A percentile compares a stretch with the other conserved stretches of the same genome.
Conservation (phyloP, 345 rosid species). For the Lumnitzera racemosa region DNA sequence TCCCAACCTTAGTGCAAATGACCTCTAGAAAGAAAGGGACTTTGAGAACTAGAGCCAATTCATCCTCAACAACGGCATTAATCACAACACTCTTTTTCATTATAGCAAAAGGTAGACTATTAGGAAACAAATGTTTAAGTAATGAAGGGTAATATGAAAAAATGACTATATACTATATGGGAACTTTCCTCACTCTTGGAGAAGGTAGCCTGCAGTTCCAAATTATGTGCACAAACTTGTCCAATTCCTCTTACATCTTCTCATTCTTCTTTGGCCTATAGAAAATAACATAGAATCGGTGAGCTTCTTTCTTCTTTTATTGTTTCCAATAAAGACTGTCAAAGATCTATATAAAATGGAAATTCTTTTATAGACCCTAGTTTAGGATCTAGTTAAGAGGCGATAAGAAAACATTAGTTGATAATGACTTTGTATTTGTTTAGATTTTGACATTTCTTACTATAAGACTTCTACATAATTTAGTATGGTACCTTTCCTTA, state of each 20-base stretch:
- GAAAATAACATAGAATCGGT: background rate
- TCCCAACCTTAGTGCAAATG: constrained; percentile 81
- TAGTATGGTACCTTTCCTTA: no score
- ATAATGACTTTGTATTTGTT: no score
- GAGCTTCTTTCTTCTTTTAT: no score
- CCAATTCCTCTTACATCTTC: constrained; percentile 47
- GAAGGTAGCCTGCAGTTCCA: constrained; percentile 92
- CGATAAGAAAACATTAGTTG: no score
- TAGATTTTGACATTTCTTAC: no score
- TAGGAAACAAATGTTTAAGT: constrained; percentile 1
- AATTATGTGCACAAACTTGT: constrained; percentile 77
- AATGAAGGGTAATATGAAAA: no score
- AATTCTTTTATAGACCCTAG: no score
- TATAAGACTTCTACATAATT: no score
- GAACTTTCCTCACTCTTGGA: constrained; percentile 53
- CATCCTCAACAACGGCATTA: constrained; percentile 66
- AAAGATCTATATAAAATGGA: no score
- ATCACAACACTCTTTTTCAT: constrained; percentile 67
- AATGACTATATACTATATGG: background rate
- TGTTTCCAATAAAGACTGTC: no score
- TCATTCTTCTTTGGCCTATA: constrained; percentile 76
- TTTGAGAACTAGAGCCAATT: constrained; percentile 60
- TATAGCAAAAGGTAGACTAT: constrained; percentile 6
- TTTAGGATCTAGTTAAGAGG: no score
- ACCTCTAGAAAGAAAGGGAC: constrained; percentile 64